phyloP scores from a whole-genome alignment of 257 asterid genomes.

The Knoxia roxburghii region DNA sequence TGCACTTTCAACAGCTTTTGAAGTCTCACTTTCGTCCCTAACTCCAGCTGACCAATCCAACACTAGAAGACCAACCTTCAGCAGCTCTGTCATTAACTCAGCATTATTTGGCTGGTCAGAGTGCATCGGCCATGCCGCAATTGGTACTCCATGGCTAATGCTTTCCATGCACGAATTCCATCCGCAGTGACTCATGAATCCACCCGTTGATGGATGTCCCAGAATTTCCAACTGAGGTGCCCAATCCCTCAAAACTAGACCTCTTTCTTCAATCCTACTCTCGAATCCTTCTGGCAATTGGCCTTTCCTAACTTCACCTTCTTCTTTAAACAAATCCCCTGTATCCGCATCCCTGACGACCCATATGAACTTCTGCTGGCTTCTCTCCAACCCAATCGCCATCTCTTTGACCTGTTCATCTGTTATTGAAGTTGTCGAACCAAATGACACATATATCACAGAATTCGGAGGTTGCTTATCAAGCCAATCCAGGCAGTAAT shows the following conservation, averaged over 20 bases:
- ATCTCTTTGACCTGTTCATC: constrained; percentile 30
- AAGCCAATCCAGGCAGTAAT: constrained; percentile 34
- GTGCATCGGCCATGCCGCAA: constrained; percentile 59
- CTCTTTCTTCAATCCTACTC: constrained; percentile 23
- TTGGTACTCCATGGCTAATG: constrained; percentile 40
- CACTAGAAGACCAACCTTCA: constrained; percentile 29
- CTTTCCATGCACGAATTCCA: constrained; percentile 60
- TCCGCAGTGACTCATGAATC: constrained; percentile 53
- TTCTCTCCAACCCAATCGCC: constrained; percentile 38
- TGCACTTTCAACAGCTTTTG: constrained; percentile 9
- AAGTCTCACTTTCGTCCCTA: constrained; percentile 20
- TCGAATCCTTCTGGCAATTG: constrained; percentile 35
- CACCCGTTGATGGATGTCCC: constrained; percentile 35
- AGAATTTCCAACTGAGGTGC: constrained; percentile 51
- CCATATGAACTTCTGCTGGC: constrained; percentile 39
- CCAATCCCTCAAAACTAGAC: constrained; percentile 44
- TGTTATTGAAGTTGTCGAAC: constrained; percentile 29
- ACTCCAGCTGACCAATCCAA: constrained; percentile 30
- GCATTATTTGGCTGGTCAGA: constrained; percentile 45
- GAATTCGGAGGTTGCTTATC: constrained; percentile 35
- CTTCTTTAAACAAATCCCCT: neutral
- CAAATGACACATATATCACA: constrained; percentile 40
- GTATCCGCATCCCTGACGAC: constrained; percentile 49
- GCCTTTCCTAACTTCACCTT: constrained; percentile 12
- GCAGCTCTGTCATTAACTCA: constrained; percentile 21